Evolutionary conservation across 345 rosid species (phyloP).

Genomic region (Noccaea bulbosa): DNA sequence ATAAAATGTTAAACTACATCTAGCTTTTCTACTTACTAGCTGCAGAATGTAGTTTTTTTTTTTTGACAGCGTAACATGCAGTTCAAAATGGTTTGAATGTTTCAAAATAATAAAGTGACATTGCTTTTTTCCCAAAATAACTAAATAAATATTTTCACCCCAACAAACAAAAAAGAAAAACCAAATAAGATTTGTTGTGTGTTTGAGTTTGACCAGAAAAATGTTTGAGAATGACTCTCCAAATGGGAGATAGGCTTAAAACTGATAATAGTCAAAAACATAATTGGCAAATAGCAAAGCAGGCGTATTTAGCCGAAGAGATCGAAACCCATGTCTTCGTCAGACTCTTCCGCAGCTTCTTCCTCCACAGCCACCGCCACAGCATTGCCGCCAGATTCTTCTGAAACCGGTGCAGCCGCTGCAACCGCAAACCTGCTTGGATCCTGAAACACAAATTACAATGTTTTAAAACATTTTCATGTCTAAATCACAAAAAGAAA

Average conservation of each 20-base stretch:
- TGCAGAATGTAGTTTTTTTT: no score
- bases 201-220: no score
- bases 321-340: slow-evolving; percentile 87
- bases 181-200: no score
- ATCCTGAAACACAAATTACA: slow-evolving; percentile 50
- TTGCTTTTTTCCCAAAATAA: no score
- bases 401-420: slow-evolving; percentile 47
- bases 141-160: no score
- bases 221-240: not conserved
- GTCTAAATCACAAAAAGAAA: not conserved
- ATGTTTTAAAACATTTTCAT: not conserved
- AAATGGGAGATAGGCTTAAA: slow-evolving; percentile 7
- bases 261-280: not conserved
- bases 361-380: slow-evolving; percentile 55
- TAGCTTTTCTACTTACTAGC: not conserved
- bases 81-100: not conserved
- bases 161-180: no score
- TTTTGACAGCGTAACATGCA: not conserved
- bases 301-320: slow-evolving; percentile 56
- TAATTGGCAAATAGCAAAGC: not conserved
- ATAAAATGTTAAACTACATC: slow-evolving; percentile 8
- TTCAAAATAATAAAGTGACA: not conserved
- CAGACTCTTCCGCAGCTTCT: slow-evolving; percentile 85
- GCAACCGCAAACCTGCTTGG: slow-evolving; percentile 78
- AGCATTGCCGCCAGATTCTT: slow-evolving; percentile 40